phyloP scores from a whole-genome alignment of 2,329 filamentous ascomycete genomes.

The Penicillium sp. region DNA sequence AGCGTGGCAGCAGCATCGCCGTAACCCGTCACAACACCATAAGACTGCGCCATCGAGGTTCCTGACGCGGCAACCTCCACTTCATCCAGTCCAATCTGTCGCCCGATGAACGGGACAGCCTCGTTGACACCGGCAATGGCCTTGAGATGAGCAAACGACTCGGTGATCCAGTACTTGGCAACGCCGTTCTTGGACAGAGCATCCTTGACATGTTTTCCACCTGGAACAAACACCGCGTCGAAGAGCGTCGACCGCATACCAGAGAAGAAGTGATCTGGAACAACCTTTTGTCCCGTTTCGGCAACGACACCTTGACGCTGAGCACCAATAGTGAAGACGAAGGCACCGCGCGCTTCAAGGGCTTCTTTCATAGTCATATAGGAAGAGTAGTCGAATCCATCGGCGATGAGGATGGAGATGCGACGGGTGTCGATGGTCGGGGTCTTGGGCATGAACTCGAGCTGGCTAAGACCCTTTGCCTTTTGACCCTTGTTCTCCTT shows the following conservation, averaged over 20 bases:
- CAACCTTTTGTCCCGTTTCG: conserved; percentile 53
- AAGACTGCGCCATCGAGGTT: conserved; percentile 24
- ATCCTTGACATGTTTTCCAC: conserved; percentile 54
- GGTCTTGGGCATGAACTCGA: conserved; percentile 57
- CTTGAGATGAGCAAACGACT: conserved; percentile 78
- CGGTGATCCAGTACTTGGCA: conserved; percentile 68
- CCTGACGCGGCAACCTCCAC: conserved; percentile 23
- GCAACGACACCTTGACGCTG: conserved; percentile 61
- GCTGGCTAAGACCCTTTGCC: conserved; percentile 57
- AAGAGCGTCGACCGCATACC: conserved; percentile 73
- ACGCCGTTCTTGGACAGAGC: conserved; percentile 64
- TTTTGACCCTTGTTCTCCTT: conserved; percentile 62
- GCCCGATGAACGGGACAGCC: conserved; percentile 29
- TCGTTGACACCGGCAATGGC: conserved; percentile 63
- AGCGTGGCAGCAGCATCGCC: conserved; percentile 20
- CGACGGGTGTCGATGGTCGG: conserved; percentile 66
- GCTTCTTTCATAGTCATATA: conserved; percentile 62
- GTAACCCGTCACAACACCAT: conserved; percentile 33
- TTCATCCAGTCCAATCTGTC: conserved; percentile 25
- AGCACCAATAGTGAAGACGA: conserved; percentile 67
- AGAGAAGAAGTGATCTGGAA: conserved; percentile 72
- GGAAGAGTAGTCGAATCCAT: conserved; percentile 64
- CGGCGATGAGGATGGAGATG: conserved; percentile 69
- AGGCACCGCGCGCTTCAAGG: conserved; percentile 56
- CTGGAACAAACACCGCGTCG: conserved; percentile 71